phyloP scores from a whole-genome alignment of 2,329 filamentous ascomycete genomes.

The Clarireedia paspali region DNA sequence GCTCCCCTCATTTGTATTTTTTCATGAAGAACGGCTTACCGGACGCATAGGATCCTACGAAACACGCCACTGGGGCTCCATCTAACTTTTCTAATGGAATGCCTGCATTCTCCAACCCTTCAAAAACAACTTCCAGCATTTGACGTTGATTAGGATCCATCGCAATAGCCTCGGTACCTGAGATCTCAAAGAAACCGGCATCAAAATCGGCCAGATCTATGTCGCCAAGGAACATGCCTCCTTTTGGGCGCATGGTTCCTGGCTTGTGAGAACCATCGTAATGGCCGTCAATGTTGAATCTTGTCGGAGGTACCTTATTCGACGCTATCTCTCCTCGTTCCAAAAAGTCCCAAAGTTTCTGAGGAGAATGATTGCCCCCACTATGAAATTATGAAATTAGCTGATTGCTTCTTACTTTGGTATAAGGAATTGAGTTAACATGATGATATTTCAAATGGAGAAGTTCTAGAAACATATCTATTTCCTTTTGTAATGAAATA shows the following conservation, averaged over 20 bases:
- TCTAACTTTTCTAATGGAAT: conserved; percentile 9
- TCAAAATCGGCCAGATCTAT: conserved; percentile 32
- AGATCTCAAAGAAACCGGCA: conserved; percentile 34
- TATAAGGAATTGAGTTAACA: neutral
- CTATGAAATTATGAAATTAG: neutral
- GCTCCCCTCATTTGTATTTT: neutral
- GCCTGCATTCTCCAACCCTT: conserved; percentile 40
- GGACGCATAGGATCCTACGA: conserved; percentile 13
- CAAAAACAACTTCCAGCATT: conserved; percentile 54
- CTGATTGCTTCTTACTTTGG: conserved; percentile 18
- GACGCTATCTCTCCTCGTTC: conserved; percentile 67
- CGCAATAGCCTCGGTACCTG: conserved; percentile 28
- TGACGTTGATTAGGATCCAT: conserved; percentile 32
- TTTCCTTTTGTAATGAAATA: neutral
- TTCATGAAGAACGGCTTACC: conserved; percentile 9
- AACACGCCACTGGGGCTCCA: conserved; percentile 9
- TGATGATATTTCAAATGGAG: neutral
- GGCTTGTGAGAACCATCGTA: conserved; percentile 57
- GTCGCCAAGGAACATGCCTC: conserved; percentile 49
- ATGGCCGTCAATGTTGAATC: conserved; percentile 63
- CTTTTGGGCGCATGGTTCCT: conserved; percentile 64
- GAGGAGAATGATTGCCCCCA: conserved; percentile 25
- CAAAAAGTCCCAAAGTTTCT: conserved; percentile 35
- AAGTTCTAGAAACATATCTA: neutral
- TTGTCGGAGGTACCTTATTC: conserved; percentile 48